Evolutionary conservation across 164 flowering plant species (phyloP).

Genomic region (Tetracentron sinense): DNA sequence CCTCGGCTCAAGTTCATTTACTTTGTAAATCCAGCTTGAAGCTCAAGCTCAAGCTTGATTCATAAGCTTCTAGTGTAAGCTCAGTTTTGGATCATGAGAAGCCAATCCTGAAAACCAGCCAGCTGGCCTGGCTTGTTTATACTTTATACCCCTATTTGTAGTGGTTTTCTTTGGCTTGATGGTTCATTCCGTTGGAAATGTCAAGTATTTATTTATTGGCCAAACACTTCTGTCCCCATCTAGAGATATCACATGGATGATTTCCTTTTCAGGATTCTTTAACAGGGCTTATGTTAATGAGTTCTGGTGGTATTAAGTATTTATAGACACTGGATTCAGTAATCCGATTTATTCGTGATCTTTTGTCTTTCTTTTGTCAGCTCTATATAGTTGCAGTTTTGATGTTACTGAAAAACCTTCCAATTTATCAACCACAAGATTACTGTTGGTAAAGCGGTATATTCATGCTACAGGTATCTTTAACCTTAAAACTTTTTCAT

Average conservation of each 20-base stretch:
- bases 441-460: constrained; percentile 24
- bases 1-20: too few species aligned
- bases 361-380: constrained; percentile 22
- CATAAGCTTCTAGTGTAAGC: too few species aligned
- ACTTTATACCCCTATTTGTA: background rate
- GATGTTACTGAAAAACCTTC: constrained; percentile 11
- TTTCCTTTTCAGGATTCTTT: background rate
- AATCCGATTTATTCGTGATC: background rate
- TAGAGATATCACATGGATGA: background rate
- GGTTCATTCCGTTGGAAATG: background rate
- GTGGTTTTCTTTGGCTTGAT: background rate
- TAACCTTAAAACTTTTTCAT: background rate
- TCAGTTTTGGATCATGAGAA: too few species aligned
- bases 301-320: background rate
- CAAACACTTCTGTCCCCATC: background rate
- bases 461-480: constrained; percentile 65
- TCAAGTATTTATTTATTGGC: background rate
- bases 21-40: too few species aligned
- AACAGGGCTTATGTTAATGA: background rate
- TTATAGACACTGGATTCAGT: background rate
- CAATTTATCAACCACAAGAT: constrained; percentile 11
- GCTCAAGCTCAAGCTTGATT: too few species aligned
- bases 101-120: too few species aligned
- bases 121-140: too few species aligned
- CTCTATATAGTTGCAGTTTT: constrained; percentile 26